Percentiles rank a stretch among this genome's conserved stretches.
Conservation (phyloP, 78 protist genomes). For the Paulinella micropora region DNA sequence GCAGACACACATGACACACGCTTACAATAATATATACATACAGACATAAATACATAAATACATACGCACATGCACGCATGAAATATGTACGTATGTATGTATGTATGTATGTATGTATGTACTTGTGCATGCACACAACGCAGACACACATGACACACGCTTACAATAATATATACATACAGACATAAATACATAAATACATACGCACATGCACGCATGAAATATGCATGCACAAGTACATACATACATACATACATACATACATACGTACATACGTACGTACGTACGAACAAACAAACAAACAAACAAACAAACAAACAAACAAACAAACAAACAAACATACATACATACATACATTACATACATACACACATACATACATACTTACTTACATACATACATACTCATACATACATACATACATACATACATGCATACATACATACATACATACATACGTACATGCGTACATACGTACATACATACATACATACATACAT, state of each 20-base stretch:
- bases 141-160: too few relatives aligned
- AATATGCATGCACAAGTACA: not conserved
- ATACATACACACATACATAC: not conserved
- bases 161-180: not conserved
- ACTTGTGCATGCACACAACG: not conserved
- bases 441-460: too few relatives aligned
- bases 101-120: not conserved
- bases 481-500: not conserved
- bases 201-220: not conserved
- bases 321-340: not conserved
- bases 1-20: not conserved
- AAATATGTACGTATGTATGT: not conserved
- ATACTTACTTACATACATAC: not conserved
- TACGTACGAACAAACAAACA: not conserved
- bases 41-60: not conserved
- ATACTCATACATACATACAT: too few relatives aligned
- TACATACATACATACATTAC: too few relatives aligned
- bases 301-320: not conserved
- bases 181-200: not conserved
- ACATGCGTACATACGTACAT: not conserved
- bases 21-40: not conserved
- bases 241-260: too few relatives aligned
- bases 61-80: not conserved
- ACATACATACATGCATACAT: too few relatives aligned
- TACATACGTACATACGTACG: too few relatives aligned